phyloP scores from a whole-genome alignment of 1,284 basidiomycete genomes.

The Ganoderma lucidum region DNA sequence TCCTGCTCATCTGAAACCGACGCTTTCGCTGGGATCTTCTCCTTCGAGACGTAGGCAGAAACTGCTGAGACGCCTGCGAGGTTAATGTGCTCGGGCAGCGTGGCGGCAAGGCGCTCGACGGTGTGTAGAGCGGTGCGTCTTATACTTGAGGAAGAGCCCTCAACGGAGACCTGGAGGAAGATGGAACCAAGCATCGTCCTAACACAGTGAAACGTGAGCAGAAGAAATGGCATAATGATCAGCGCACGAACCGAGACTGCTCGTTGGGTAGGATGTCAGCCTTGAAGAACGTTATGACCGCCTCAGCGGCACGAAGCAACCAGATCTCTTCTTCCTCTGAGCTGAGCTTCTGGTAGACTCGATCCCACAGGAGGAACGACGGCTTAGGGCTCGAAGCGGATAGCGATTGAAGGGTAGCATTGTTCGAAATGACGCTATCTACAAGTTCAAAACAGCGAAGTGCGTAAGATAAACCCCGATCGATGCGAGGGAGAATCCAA shows the following conservation, averaged over 20 bases:
- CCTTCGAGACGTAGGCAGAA: constrained; percentile 49
- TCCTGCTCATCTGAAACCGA: constrained; percentile 41
- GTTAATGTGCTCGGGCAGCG: constrained; percentile 56
- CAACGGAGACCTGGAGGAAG: constrained; percentile 73
- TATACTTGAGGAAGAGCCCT: constrained; percentile 60
- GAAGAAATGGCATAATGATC: not conserved
- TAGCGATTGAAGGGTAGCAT: constrained; percentile 55
- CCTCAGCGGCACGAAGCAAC: constrained; percentile 77
- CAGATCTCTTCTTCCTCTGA: constrained; percentile 77
- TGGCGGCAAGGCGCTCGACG: constrained; percentile 47
- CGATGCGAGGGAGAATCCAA: not conserved
- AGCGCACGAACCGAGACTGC: constrained; percentile 58
- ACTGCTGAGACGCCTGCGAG: constrained; percentile 66
- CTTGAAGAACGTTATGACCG: constrained; percentile 58
- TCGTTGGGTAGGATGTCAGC: constrained; percentile 64
- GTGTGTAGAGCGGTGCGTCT: constrained; percentile 56
- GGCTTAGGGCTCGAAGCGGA: constrained; percentile 67
- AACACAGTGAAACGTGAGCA: constrained; percentile 2
- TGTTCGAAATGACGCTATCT: constrained; percentile 49
- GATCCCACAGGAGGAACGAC: constrained; percentile 88
- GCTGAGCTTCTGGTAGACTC: constrained; percentile 79
- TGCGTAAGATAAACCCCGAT: constrained; percentile 15
- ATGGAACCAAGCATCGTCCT: constrained; percentile 59
- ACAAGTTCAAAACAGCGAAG: constrained; percentile 25
- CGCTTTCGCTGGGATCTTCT: constrained; percentile 27